Percentiles rank a stretch among this genome's conserved stretches.
Evolutionary conservation across 805 yeast genomes (phyloP).

Genomic region (Starmerella floris): DNA sequence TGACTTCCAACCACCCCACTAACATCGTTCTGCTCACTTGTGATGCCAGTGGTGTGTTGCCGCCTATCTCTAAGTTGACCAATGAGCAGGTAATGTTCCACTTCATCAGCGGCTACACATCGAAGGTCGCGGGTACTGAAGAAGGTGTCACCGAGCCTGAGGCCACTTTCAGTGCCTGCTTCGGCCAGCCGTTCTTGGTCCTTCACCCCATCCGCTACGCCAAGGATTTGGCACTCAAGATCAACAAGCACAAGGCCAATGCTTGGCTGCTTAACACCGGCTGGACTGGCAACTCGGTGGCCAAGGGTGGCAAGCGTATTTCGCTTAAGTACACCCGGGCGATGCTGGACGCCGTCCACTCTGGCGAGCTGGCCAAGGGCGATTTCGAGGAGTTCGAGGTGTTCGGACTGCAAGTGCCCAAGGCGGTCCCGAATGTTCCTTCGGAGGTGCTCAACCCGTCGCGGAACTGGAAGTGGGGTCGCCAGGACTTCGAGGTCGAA

Average conservation of each 20-base stretch:
- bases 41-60: slow-evolving; percentile 95
- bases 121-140: slow-evolving; percentile 99
- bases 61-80: slow-evolving; percentile 87
- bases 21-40: slow-evolving; percentile 87
- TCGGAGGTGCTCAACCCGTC: slow-evolving; percentile 74
- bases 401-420: slow-evolving; percentile 82
- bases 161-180: slow-evolving; percentile 96
- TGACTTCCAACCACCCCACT: slow-evolving; percentile 79
- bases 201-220: slow-evolving; percentile 98
- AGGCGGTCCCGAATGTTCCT: slow-evolving; percentile 69
- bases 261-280: slow-evolving; percentile 98
- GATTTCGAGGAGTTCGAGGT: slow-evolving; percentile 75
- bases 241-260: slow-evolving; percentile 70
- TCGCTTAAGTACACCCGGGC: slow-evolving; percentile 96
- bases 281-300: slow-evolving; percentile 91
- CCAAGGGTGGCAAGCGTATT: slow-evolving; percentile 93
- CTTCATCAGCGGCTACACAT: slow-evolving; percentile 95
- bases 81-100: slow-evolving; percentile 98
- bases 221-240: slow-evolving; percentile 87
- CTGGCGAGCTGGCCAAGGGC: slow-evolving; percentile 69
- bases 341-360: slow-evolving; percentile 83
- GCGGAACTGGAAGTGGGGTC: slow-evolving; percentile 58
- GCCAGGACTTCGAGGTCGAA: slow-evolving; percentile 39
- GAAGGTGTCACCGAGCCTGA: slow-evolving; percentile 97
- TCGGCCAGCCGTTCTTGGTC: slow-evolving; percentile 97